phyloP scores from a whole-genome alignment of 129 eudicot genomes.

The Apium graveolens region DNA sequence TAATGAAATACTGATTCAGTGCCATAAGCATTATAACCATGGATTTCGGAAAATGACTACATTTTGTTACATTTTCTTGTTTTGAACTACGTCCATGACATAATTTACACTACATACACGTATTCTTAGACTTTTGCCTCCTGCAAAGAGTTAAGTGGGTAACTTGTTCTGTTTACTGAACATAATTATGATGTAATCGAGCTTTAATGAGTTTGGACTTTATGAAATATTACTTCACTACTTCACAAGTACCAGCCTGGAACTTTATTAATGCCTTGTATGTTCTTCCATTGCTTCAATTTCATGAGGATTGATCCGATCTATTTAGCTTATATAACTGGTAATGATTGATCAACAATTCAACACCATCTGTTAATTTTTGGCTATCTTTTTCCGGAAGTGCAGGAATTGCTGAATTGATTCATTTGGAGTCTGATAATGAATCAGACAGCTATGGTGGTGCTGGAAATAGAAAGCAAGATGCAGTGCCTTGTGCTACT shows the following conservation, averaged over 20 bases:
- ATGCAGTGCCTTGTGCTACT: constrained; percentile 16
- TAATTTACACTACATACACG: neutral
- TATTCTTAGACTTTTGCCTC: neutral
- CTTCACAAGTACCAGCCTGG: neutral
- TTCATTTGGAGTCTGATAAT: constrained; percentile 69
- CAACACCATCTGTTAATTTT: neutral
- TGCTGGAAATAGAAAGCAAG: constrained; percentile 17
- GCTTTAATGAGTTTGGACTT: neutral
- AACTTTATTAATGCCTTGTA: neutral
- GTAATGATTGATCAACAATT: neutral
- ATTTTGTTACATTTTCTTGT: neutral
- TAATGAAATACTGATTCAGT: neutral
- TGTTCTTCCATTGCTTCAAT: too few species aligned
- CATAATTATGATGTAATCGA: too few species aligned
- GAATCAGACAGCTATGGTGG: constrained; percentile 40
- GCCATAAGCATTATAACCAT: neutral
- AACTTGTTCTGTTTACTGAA: neutral
- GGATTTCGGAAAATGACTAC: neutral
- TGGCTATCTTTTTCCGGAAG: neutral
- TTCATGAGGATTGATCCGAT: neutral
- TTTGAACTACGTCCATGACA: neutral
- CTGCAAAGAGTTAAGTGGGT: neutral
- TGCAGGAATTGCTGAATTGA: constrained; percentile 33
- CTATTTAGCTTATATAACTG: neutral
- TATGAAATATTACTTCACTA: neutral